Base-by-base conservation (phyloP, 805 yeast genomes). In the Wickerhamiella lipophila region DNA sequence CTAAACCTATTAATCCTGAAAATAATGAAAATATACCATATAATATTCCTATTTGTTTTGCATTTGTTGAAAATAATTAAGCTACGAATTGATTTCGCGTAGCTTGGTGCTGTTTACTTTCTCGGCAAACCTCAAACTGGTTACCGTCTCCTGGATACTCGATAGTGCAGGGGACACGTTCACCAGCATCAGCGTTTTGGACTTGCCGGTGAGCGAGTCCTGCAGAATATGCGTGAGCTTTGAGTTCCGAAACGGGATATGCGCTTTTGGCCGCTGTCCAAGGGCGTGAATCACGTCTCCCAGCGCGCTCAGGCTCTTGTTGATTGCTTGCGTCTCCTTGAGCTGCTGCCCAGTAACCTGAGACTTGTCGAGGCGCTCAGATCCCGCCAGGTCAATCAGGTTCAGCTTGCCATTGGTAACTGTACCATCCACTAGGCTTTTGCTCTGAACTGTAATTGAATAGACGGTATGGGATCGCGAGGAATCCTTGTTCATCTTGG, bases 131-230 rank as follows among this genome's bases (percentile, higher is more conserved):
- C 96, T 69, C 44, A 92, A 69, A 0, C 95, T 84, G 59, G 84
- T 86, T 27, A 88, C 56, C 1, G 95, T 82, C 61, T 92, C 98
- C 55, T 71, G 75, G 36, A 79, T 69, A 61, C 84, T 83, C 13
- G 64, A 64, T 9, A 61, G 61, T 45, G 74, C 66, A 2, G 95
- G 87, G 0, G 95, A 82, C 0, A 88, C 72, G 57, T 86, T 88
- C 13, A 87, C 96, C 70, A 89, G 82, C 95, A 89, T 87, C 51
- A 89, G 69, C 0, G 96, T 86, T 64, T 89, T 92, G 2, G 95
- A 83, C 49, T 77, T 74, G 0, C 95, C 96, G 6, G 82, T 78
- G 22, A 89, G 69, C 13, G 96, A 86, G 59, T 83, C 78, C 58
- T 87, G 92, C 51, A 89, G 68, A 12, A 88, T 67, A 60, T 84